Base-by-base conservation (phyloP, 1,284 basidiomycete species). In the Ceratobasidium sp. region DNA sequence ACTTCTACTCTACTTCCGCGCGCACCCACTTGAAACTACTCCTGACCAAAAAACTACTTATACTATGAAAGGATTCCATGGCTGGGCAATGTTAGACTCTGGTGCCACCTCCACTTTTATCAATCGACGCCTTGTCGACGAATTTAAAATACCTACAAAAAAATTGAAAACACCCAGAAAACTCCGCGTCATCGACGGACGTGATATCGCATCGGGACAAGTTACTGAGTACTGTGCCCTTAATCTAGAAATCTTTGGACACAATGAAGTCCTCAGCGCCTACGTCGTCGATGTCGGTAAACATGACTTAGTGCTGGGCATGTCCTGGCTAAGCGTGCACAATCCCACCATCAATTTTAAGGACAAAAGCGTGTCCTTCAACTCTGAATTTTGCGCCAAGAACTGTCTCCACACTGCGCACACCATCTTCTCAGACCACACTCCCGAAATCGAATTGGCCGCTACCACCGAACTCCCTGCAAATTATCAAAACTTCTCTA, bases 291-390 rank as follows among this genome's bases (percentile, higher is more conserved):
- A 77, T 42, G 54, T 77, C 2, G 76, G 76, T 2, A 42, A 38
- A 9, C 57, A 77, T 28, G 44, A 71, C 50, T 15, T 77, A 15
- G 48, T 81, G 9, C 78, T 81, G 40, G 79, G 80, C 10, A 54
- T 81, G 54, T 64, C 75, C 9, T 81, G 80, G 79, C 48, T 81
- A 2, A 52, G 67, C 46, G 42, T 62, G 42, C 77, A 78, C 59
- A 73, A 76, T 48, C 79, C 80, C 17, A 20, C 33, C 12, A 77
- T 81, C 28, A 50, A 78, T 42, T 80, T n/a, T n/a, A n/a, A 78
- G 79, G 66, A 62, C 20, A 62, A 48, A 33, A 38, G 66, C 12
- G 23, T 23, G 0, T 5, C 77, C 23, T 28, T 46, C 48, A 46
- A n/a, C 7, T 62, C 50, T 23, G 10, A 9, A 26, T 48, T 10